Conservation (phyloP, 2,329 filamentous ascomycete genomes). For the Pseudopyrenochaeta lycopersici region DNA sequence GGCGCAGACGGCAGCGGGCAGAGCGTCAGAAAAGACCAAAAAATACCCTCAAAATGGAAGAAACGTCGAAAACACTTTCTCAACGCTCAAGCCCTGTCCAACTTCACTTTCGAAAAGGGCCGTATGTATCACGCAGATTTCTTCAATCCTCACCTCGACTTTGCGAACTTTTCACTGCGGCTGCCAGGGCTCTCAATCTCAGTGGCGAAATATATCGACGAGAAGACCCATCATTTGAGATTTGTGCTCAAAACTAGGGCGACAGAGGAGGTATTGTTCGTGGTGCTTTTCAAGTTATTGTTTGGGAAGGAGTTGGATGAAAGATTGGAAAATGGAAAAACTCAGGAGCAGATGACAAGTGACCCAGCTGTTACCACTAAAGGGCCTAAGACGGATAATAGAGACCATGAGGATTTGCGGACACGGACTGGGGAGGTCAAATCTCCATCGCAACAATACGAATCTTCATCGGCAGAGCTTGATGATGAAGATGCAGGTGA, state of each 20-base stretch:
- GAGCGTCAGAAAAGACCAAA: constrained; percentile 34
- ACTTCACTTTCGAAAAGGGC: constrained; percentile 55
- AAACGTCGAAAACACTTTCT: constrained; percentile 58
- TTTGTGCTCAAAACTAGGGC: constrained; percentile 56
- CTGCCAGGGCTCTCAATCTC: constrained; percentile 57
- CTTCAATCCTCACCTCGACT: constrained; percentile 60
- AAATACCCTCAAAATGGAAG: constrained; percentile 50
- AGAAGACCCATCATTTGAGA: constrained; percentile 57
- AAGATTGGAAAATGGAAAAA: constrained; percentile 32
- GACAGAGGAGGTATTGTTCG: constrained; percentile 54
- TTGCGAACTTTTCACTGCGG: constrained; percentile 55
- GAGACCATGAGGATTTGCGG: neutral
- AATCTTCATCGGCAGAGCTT: constrained; percentile 3
- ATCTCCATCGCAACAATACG: neutral
- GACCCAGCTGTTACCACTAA: neutral
- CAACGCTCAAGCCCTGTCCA: constrained; percentile 41
- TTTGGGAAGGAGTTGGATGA: constrained; percentile 54
- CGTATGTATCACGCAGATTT: constrained; percentile 57
- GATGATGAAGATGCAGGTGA: constrained; percentile 13
- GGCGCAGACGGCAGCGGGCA: constrained; percentile 50
- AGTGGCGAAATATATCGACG: constrained; percentile 57
- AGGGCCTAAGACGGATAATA: neutral
- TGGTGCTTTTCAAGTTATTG: constrained; percentile 57
- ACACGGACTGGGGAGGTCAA: neutral
- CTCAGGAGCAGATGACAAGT: neutral